A percentile compares a stretch with the other conserved stretches of the same genome.
phyloP scores from a whole-genome alignment of 805 yeast genomes.

The Diddensiella santjacobensis region DNA sequence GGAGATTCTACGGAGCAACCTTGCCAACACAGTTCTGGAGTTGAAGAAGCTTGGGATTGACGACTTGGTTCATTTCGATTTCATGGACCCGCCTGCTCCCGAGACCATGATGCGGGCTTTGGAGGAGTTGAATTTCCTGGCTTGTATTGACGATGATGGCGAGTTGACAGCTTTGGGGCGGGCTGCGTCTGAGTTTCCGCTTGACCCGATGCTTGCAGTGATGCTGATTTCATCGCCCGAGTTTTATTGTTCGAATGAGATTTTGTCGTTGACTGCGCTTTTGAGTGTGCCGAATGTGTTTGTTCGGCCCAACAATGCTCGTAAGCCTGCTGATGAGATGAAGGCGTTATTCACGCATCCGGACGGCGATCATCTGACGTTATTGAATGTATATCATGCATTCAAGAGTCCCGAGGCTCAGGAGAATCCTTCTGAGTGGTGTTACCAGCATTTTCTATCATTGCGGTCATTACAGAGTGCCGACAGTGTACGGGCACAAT shows the following conservation, averaged over 20 bases:
- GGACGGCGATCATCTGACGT: slow-evolving; percentile 91
- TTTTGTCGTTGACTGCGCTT: slow-evolving; percentile 83
- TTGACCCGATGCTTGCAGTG: slow-evolving; percentile 94
- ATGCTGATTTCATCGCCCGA: slow-evolving; percentile 85
- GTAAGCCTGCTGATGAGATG: slow-evolving; percentile 86
- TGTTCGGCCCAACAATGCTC: slow-evolving; percentile 84
- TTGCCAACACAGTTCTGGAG: slow-evolving; percentile 88
- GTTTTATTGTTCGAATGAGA: slow-evolving; percentile 82
- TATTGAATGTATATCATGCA: slow-evolving; percentile 83
- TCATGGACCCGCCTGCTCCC: slow-evolving; percentile 99
- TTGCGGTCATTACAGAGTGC: slow-evolving; percentile 82
- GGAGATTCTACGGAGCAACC: slow-evolving; percentile 85
- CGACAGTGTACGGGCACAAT: slow-evolving; percentile 80
- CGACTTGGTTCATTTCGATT: slow-evolving; percentile 95
- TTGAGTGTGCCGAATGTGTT: slow-evolving; percentile 92
- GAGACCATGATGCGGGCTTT: slow-evolving; percentile 99
- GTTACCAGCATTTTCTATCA: slow-evolving; percentile 83
- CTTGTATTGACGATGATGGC: slow-evolving; percentile 90
- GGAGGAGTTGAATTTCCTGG: slow-evolving; percentile 87
- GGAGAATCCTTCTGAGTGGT: slow-evolving; percentile 66
- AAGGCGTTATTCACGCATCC: slow-evolving; percentile 86
- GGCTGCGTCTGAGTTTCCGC: slow-evolving; percentile 85
- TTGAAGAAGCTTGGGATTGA: slow-evolving; percentile 91
- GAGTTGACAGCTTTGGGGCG: slow-evolving; percentile 85
- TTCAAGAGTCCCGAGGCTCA: slow-evolving; percentile 72